phyloP scores from a whole-genome alignment of 106 monocot species.

The Acorus gramineus region DNA sequence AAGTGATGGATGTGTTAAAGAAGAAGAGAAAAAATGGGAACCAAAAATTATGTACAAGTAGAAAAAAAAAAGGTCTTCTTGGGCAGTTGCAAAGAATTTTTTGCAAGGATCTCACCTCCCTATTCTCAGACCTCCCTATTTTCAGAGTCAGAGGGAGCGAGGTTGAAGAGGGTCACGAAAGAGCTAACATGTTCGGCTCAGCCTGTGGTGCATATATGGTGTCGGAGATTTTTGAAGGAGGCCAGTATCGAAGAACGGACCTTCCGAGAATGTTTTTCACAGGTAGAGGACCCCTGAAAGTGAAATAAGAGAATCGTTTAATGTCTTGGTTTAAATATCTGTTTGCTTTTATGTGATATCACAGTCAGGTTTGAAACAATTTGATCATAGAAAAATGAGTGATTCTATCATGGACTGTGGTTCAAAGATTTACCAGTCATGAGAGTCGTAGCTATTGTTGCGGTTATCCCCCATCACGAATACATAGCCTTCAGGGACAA shows the following conservation, averaged over 20 bases:
- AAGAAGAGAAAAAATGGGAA: too few relatives aligned
- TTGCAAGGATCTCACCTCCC: too few relatives aligned
- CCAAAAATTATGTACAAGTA: too few relatives aligned
- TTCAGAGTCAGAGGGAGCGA: neutral
- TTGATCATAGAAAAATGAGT: too few relatives aligned
- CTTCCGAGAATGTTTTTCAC: slow-evolving; percentile 84
- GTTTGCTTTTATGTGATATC: too few relatives aligned
- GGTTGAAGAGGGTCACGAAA: slow-evolving; percentile 13
- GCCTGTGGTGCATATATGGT: slow-evolving; percentile 39
- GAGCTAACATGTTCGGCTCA: slow-evolving; percentile 3
- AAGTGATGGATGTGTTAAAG: too few relatives aligned
- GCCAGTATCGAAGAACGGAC: slow-evolving; percentile 90
- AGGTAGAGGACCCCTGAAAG: slow-evolving; percentile 81
- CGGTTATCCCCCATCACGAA: slow-evolving; percentile 94
- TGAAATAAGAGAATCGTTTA: neutral
- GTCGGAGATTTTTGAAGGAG: slow-evolving; percentile 76
- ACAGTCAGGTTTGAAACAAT: too few relatives aligned
- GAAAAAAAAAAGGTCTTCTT: too few relatives aligned
- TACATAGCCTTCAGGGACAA: slow-evolving; percentile 79
- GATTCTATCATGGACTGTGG: neutral
- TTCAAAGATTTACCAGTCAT: slow-evolving; percentile 53
- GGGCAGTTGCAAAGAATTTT: too few relatives aligned
- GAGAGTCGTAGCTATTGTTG: slow-evolving; percentile 95
- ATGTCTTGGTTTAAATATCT: too few relatives aligned
- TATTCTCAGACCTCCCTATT: too few relatives aligned